These are phyloP conservation scores for Neoboletus magnificus DNA, from an alignment of 768 basidiomycete genomes.

Conservation along the genomic window DNA sequence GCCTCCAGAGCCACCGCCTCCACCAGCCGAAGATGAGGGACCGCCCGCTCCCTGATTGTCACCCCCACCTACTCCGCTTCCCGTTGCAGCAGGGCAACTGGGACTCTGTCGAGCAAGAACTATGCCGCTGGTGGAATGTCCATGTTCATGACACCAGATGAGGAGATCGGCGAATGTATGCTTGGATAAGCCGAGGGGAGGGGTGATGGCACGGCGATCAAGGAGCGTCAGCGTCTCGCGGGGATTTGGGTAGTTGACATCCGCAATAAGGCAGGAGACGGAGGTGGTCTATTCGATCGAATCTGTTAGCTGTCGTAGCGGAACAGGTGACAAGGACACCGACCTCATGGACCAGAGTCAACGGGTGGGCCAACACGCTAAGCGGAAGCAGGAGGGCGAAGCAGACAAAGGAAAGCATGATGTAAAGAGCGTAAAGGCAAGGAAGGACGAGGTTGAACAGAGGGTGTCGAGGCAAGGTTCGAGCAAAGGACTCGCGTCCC, in stretches of 20 bases:
- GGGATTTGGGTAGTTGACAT: conserved; percentile 24
- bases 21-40: background rate
- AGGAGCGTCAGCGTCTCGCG: conserved; percentile 23
- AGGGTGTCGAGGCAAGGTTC: background rate
- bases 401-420: conserved; percentile 21
- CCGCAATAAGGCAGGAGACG: conserved; percentile 27
- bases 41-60: background rate
- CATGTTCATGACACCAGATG: conserved; percentile 25
- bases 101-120: conserved; percentile 27
- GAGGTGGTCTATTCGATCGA: conserved; percentile 5
- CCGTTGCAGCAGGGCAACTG: conserved; percentile 8
- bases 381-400: conserved; percentile 21
- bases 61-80: background rate
- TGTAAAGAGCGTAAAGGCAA: conserved; percentile 10
- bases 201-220: conserved; percentile 14
- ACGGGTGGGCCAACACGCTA: conserved; percentile 17
- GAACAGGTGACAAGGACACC: background rate
- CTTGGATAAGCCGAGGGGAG: conserved; percentile 23
- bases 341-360: conserved; percentile 13
- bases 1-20: background rate
- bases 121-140: conserved; percentile 2
- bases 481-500: background rate
- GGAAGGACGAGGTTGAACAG: background rate
- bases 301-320: background rate
- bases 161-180: conserved; percentile 26